Conservation (phyloP, 1,284 basidiomycete species). For the Lentinula novae-zelandiae region DNA sequence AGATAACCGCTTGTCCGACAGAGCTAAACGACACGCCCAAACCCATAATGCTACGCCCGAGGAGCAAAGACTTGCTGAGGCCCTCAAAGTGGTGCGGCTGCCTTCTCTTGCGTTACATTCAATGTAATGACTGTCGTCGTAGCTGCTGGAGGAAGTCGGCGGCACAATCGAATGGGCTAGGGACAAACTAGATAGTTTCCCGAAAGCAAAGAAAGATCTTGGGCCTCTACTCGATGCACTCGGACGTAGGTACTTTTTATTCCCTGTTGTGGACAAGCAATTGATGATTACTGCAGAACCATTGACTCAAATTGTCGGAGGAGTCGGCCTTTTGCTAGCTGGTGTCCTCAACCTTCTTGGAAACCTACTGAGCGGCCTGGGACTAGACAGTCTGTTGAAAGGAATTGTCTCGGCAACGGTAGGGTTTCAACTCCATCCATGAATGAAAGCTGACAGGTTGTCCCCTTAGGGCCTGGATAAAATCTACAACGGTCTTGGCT, state of each 20-base stretch:
- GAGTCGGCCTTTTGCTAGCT: constrained; percentile 16
- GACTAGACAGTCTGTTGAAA: constrained; percentile 20
- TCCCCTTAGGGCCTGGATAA: constrained; percentile 25
- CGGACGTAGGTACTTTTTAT: constrained; percentile 7
- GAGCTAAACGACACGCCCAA: constrained; percentile 30
- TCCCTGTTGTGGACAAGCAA: not conserved
- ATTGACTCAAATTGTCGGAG: constrained; percentile 15
- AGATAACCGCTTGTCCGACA: constrained; percentile 30
- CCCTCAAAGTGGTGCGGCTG: constrained; percentile 30
- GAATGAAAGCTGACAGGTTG: constrained; percentile 66
- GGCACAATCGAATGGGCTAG: constrained; percentile 37
- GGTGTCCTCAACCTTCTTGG: constrained; percentile 22
- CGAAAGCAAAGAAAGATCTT: constrained; percentile 35
- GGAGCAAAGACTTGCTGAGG: constrained; percentile 36
- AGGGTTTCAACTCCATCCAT: constrained; percentile 33
- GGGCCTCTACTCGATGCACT: constrained; percentile 33
- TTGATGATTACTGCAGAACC: constrained; percentile 4
- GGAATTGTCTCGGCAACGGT: constrained; percentile 16
- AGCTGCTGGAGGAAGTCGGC: constrained; percentile 34
- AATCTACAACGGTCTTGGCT: constrained; percentile 26
- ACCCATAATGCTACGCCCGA: constrained; percentile 34
- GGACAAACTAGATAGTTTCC: constrained; percentile 32
- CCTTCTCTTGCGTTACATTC: not conserved
- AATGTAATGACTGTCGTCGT: not conserved
- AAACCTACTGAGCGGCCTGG: constrained; percentile 19